Evolutionary conservation across 495 filamentous ascomycete species (phyloP).

Genomic region (Aspergillus sparsus): DNA sequence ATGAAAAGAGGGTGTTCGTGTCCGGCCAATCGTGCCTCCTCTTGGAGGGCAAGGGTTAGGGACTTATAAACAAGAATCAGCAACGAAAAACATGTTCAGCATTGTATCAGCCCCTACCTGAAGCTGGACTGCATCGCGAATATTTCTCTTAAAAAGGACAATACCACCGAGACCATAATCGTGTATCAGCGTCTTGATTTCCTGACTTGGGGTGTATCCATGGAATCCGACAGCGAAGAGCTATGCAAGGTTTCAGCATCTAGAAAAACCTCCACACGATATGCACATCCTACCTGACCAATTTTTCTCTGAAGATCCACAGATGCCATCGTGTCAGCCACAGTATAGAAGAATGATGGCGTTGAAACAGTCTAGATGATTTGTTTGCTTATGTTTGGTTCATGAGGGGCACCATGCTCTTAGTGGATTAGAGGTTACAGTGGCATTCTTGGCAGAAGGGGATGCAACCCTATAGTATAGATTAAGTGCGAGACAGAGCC

Average conservation of each 20-base stretch:
- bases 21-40: constrained; percentile 41
- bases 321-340: constrained; percentile 23
- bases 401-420: too few relatives aligned
- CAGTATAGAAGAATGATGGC: neutral
- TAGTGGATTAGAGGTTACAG: too few relatives aligned
- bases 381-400: too few relatives aligned
- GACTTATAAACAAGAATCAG: constrained; percentile 25
- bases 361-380: too few relatives aligned
- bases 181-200: constrained; percentile 51
- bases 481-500: too few relatives aligned
- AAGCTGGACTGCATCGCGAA: constrained; percentile 42
- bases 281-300: constrained; percentile 31
- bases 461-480: too few relatives aligned
- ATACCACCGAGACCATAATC: constrained; percentile 48
- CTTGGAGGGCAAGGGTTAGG: constrained; percentile 40
- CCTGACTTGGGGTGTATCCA: constrained; percentile 43
- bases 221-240: constrained; percentile 55
- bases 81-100: neutral
- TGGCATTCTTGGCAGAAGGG: too few relatives aligned
- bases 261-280: neutral
- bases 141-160: constrained; percentile 51
- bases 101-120: constrained; percentile 27
- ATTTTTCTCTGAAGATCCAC: constrained; percentile 36
- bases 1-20: constrained; percentile 46
- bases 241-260: constrained; percentile 28